phyloP scores from a whole-genome alignment of 1,284 basidiomycete genomes.

The Blastosporella zonata region DNA sequence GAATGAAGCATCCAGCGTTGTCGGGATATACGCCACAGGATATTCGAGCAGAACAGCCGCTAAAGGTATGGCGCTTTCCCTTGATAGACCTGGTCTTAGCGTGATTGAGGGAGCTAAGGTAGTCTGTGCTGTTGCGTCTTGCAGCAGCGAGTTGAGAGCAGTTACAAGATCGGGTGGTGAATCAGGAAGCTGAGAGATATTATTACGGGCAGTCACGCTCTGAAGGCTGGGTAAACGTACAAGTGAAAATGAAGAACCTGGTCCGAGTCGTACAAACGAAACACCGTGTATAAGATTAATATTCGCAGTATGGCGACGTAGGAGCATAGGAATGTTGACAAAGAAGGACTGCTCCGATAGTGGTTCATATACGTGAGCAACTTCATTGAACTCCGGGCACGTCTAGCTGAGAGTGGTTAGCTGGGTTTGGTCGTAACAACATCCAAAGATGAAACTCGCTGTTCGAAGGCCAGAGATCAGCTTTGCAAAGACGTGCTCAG shows the following conservation, averaged over 20 bases:
- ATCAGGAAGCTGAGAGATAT: constrained; percentile 10
- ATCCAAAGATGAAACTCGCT: constrained; percentile 20
- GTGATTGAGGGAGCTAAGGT: constrained; percentile 20
- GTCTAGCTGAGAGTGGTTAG: constrained; percentile 1
- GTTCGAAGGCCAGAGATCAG: constrained; percentile 30
- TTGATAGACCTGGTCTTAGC: constrained; percentile 25
- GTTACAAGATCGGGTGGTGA: constrained; percentile 14
- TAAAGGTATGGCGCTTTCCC: constrained; percentile 37
- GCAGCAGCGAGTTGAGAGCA: constrained; percentile 15
- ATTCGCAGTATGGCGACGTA: constrained; percentile 7
- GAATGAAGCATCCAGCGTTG: constrained; percentile 31
- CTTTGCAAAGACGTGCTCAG: constrained; percentile 23
- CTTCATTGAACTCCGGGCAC: constrained; percentile 29
- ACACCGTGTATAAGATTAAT: neutral
- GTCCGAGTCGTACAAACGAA: constrained; percentile 16
- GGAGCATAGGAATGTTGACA: constrained; percentile 29
- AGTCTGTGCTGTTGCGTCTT: constrained; percentile 3
- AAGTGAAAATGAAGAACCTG: constrained; percentile 13
- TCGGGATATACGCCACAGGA: constrained; percentile 53
- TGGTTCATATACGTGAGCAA: constrained; percentile 40
- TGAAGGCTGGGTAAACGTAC: constrained; percentile 9
- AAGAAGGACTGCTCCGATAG: constrained; percentile 46
- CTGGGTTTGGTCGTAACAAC: neutral
- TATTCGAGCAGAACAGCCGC: constrained; percentile 58
- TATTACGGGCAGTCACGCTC: neutral